Conservation (phyloP, 345 rosid species). For the Murraya paniculata region DNA sequence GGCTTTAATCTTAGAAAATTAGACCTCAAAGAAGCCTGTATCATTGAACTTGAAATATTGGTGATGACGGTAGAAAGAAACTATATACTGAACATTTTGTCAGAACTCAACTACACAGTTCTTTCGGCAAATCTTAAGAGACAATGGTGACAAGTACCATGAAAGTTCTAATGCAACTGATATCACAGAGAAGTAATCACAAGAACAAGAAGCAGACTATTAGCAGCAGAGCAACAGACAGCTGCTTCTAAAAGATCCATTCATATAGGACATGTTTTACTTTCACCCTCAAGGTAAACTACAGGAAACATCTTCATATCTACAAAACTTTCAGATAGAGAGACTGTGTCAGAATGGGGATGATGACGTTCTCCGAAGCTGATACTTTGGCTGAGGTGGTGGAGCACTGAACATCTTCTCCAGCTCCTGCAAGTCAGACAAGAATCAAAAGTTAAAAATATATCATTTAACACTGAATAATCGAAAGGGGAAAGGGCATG, state of each 20-base stretch:
- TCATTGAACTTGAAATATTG: neutral
- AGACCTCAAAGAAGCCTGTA: neutral
- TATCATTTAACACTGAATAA: neutral
- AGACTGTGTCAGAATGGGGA: slow-evolving; percentile 50
- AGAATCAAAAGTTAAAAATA: neutral
- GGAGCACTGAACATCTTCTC: slow-evolving; percentile 56
- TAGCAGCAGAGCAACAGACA: neutral
- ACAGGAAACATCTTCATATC: slow-evolving; percentile 16
- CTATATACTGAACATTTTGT: slow-evolving; percentile 16
- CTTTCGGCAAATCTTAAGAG: neutral
- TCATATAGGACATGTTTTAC: neutral
- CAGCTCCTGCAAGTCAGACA: slow-evolving; percentile 45
- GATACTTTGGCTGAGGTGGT: slow-evolving; percentile 60
- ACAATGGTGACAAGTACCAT: slow-evolving; percentile 6
- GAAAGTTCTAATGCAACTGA: slow-evolving; percentile 4
- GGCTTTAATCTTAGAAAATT: neutral
- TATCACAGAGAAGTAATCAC: neutral
- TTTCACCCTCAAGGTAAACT: slow-evolving; percentile 1
- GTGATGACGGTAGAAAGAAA: neutral
- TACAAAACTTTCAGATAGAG: slow-evolving; percentile 26
- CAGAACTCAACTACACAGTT: slow-evolving; percentile 9
- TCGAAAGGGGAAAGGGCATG: neutral
- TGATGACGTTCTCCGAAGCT: slow-evolving; percentile 67
- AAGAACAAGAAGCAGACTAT: neutral
- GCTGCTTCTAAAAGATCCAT: slow-evolving; percentile 1